A percentile compares a stretch with the other conserved stretches of the same genome.
These are phyloP conservation scores for Glycine soja DNA, from an alignment of 306 rosid genomes.

Conservation along the genomic window DNA sequence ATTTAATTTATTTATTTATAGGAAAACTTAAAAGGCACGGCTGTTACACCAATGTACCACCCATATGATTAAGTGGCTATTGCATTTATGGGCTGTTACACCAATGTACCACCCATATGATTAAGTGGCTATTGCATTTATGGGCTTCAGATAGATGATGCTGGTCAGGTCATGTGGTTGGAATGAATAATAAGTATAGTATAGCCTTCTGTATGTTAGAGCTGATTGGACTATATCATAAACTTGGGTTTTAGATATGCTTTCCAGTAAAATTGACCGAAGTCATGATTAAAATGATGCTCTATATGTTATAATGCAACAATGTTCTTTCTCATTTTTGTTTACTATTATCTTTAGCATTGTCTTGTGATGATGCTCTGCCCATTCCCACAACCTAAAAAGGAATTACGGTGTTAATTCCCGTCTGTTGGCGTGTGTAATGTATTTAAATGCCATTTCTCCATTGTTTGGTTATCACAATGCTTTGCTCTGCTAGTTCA, in stretches of 20 bases:
- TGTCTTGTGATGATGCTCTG: constrained; percentile 18
- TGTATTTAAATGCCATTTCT: not conserved
- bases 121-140: constrained; percentile 26
- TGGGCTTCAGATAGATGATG: not conserved
- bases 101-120: not conserved
- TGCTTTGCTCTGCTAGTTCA: constrained; percentile 12
- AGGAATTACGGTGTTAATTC: not conserved
- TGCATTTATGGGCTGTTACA: constrained; percentile 23
- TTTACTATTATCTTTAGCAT: not conserved
- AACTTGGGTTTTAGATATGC: constrained; percentile 22
- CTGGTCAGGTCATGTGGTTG: constrained; percentile 3
- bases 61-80: not conserved
- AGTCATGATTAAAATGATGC: not conserved
- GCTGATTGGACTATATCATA: not conserved
- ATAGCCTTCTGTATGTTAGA: not conserved
- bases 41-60: no score
- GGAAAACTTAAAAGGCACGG: no score
- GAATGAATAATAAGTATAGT: constrained; percentile 16
- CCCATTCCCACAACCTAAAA: not conserved
- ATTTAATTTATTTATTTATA: no score
- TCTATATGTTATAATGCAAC: not conserved
- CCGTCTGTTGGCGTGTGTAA: not conserved
- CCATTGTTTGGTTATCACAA: not conserved
- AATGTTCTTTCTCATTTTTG: constrained; percentile 4
- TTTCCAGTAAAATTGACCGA: not conserved